These are phyloP conservation scores for Casuarina glauca DNA, from an alignment of 306 rosid species.

Conservation along the genomic window DNA sequence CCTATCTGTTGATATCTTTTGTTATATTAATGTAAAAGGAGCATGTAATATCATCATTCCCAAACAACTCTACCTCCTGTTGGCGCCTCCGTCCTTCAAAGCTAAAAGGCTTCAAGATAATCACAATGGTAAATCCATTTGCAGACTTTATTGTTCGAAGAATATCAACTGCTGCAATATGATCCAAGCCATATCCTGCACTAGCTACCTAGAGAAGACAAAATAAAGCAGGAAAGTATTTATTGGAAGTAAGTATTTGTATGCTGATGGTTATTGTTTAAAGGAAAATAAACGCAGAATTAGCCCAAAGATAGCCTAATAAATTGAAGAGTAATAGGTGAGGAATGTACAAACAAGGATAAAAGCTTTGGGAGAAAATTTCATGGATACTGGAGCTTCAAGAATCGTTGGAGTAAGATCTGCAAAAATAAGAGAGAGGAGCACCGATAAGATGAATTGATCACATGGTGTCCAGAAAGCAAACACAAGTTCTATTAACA, in stretches of 20 bases:
- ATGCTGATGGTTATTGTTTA: background rate
- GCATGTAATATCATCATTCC: constrained; percentile 5
- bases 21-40: background rate
- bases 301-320: constrained; percentile 11
- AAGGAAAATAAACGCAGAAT: background rate
- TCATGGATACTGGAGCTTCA: constrained; percentile 49
- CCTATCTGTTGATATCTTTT: constrained; percentile 15
- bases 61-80: constrained; percentile 64
- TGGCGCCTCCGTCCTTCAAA: constrained; percentile 90
- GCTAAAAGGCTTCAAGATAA: constrained; percentile 86
- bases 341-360: constrained; percentile 99
- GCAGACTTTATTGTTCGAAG: constrained; percentile 63
- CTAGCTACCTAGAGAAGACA: constrained; percentile 75
- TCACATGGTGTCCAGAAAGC: background rate
- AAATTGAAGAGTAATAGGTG: constrained; percentile 44
- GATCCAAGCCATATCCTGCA: constrained; percentile 84
- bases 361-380: constrained; percentile 64
- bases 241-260: background rate
- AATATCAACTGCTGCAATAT: constrained; percentile 57
- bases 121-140: constrained; percentile 63
- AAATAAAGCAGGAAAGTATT: background rate
- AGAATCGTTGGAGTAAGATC: constrained; percentile 53
- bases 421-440: constrained; percentile 45
- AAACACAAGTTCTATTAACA: background rate
- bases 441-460: background rate